Conservation (phyloP, 345 rosid genomes). For the Boechera divaricarpa region DNA sequence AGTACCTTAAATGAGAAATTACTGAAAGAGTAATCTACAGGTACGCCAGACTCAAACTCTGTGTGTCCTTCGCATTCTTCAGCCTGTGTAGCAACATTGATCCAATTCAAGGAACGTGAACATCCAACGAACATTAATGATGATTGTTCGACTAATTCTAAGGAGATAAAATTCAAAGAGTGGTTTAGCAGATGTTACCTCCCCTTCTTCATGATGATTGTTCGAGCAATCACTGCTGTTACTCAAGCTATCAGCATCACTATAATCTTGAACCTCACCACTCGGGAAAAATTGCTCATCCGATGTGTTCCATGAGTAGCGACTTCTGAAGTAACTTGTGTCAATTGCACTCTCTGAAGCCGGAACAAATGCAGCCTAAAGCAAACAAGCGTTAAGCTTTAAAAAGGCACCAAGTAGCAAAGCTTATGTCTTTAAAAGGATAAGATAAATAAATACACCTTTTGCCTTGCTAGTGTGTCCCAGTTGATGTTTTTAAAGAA, state of each 20-base stretch:
- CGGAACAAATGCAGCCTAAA: conserved; percentile 97
- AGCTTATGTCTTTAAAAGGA: conserved; percentile 18
- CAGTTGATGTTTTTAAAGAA: conserved; percentile 96
- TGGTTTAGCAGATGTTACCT: conserved; percentile 52
- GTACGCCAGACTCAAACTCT: conserved; percentile 75
- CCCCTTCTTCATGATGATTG: conserved; percentile 85
- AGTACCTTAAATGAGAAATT: conserved; percentile 97
- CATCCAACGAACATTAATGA: conserved; percentile 24
- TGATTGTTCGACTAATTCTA: not conserved
- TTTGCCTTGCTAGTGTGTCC: conserved; percentile 98
- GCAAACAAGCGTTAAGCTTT: conserved; percentile 36
- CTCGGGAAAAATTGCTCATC: conserved; percentile 66
- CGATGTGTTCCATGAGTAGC: conserved; percentile 85
- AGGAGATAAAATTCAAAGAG: not conserved
- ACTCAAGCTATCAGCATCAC: conserved; percentile 91
- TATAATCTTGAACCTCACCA: conserved; percentile 82
- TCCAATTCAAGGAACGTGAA: conserved; percentile 19
- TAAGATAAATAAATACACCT: conserved; percentile 52
- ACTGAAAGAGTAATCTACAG: conserved; percentile 93
- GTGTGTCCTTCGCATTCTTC: conserved; percentile 77
- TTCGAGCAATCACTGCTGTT: conserved; percentile 84
- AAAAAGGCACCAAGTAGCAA: conserved; percentile 23
- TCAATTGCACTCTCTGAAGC: conserved; percentile 91
- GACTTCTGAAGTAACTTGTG: conserved; percentile 98
- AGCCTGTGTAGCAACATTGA: conserved; percentile 58